Conservation (phyloP, 2,329 filamentous ascomycete species). For the Hawksworthiomyces lignivorus region DNA sequence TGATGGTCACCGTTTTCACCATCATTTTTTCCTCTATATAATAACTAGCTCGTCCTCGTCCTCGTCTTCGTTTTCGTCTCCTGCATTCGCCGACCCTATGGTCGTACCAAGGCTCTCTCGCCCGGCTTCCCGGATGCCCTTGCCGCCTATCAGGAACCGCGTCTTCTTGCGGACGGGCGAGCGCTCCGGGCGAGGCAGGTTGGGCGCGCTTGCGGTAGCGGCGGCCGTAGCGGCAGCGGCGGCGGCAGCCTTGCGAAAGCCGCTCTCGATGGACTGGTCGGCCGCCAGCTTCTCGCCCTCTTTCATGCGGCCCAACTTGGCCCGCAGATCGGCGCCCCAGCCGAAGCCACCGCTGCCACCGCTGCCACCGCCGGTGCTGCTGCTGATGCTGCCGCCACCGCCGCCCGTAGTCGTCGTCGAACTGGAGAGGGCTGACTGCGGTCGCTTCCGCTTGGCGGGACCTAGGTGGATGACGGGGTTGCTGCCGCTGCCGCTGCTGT, state of each 20-base stretch:
- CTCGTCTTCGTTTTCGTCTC: conserved; percentile 34
- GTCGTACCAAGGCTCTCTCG: conserved; percentile 59
- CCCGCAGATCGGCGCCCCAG: conserved; percentile 48
- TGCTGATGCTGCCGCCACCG: conserved; percentile 18
- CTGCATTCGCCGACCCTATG: conserved; percentile 21
- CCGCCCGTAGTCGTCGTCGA: conserved; percentile 23
- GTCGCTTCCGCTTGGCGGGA: conserved; percentile 54
- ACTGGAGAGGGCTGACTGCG: conserved; percentile 42
- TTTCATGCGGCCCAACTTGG: conserved; percentile 55
- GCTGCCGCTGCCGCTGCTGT: no score
- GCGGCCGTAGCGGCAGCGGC: conserved; percentile 5
- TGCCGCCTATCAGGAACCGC: conserved; percentile 68
- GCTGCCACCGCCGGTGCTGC: conserved; percentile 11
- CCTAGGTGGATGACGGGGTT: conserved; percentile 48
- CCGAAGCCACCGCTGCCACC: conserved; percentile 33
- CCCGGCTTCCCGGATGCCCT: conserved; percentile 69
- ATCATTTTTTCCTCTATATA: no score
- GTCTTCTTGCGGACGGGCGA: conserved; percentile 63
- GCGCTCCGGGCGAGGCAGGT: conserved; percentile 19
- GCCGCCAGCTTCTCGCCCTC: conserved; percentile 37
- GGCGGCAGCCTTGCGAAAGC: conserved; percentile 1
- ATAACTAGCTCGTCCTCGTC: no score
- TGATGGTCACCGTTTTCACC: no score
- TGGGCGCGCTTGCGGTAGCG: conserved; percentile 7
- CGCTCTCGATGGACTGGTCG: conserved; percentile 9